A percentile compares a stretch with the other conserved stretches of the same genome.
Evolutionary conservation across 164 flowering plant species (phyloP).

Genomic region (Cinnamomum chago): DNA sequence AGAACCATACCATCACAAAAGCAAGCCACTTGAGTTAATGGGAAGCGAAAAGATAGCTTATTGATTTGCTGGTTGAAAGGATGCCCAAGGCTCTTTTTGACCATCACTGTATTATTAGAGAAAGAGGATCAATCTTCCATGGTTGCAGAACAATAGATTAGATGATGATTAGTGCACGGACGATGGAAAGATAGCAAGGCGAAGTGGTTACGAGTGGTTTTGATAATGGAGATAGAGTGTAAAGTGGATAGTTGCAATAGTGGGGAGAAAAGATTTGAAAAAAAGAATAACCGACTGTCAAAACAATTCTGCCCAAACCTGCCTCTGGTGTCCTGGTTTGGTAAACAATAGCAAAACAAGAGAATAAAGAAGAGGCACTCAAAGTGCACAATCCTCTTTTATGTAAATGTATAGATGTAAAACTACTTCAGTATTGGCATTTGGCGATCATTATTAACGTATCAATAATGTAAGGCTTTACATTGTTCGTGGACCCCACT

Average conservation of each 20-base stretch:
- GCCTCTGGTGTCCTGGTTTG: too few species aligned
- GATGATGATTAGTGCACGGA: slow-evolving; percentile 9
- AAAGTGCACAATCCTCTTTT: not conserved
- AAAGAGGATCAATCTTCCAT: slow-evolving; percentile 20
- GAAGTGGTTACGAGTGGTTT: too few species aligned
- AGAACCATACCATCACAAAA: not conserved
- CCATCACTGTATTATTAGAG: slow-evolving; percentile 10
- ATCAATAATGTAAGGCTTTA: not conserved
- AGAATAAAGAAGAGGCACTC: not conserved
- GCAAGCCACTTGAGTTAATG: slow-evolving; percentile 15
- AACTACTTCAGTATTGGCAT: not conserved
- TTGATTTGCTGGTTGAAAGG: slow-evolving; percentile 21
- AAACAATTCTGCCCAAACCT: too few species aligned
- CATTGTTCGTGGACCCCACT: not conserved
- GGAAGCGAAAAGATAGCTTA: slow-evolving; percentile 23
- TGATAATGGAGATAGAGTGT: too few species aligned
- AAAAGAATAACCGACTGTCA: too few species aligned
- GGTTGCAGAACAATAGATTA: slow-evolving; percentile 25
- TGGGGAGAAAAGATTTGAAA: too few species aligned
- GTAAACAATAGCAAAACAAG: not conserved
- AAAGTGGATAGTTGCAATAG: too few species aligned
- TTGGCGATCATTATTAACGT: not conserved
- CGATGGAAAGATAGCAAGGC: not conserved
- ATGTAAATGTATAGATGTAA: too few species aligned
- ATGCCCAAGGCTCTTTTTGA: slow-evolving; percentile 36